A percentile compares a stretch with the other conserved stretches of the same genome.
phyloP scores from a whole-genome alignment of 371 early-diverging fungal genomes.

The Sporodiniella umbellata region DNA sequence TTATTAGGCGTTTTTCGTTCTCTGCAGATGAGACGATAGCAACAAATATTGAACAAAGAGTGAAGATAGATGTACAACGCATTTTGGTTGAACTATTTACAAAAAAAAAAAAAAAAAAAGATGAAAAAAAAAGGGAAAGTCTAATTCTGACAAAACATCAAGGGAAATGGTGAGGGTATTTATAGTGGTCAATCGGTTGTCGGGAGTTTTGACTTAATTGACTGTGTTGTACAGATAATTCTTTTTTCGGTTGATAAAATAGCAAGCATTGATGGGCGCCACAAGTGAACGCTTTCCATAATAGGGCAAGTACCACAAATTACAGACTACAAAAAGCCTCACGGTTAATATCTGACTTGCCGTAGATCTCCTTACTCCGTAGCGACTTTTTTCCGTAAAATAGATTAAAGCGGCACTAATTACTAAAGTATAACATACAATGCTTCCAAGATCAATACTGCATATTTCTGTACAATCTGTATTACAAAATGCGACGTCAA shows the following conservation, averaged over 20 bases:
- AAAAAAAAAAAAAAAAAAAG: conserved; percentile 1
- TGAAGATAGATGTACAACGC: conserved; percentile 1
- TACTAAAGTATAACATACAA: too few species aligned
- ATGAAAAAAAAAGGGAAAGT: not conserved
- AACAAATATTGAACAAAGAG: conserved; percentile 1
- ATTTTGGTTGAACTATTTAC: not conserved
- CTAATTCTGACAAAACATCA: too few species aligned
- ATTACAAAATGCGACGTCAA: too few species aligned
- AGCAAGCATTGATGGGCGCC: not conserved
- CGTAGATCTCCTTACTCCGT: too few species aligned
- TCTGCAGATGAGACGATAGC: not conserved
- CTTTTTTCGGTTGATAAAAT: not conserved
- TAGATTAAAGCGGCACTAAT: too few species aligned
- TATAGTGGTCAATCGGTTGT: not conserved
- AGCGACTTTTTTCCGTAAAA: too few species aligned
- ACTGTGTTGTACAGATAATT: not conserved
- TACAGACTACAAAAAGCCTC: not conserved
- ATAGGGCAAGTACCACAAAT: not conserved
- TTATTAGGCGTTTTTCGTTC: conserved; percentile 2
- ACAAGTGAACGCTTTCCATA: not conserved
- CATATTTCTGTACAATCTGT: too few species aligned
- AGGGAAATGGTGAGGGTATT: not conserved
- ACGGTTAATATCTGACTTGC: too few species aligned
- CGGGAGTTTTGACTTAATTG: not conserved
- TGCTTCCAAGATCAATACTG: too few species aligned